Conservation (phyloP, 2,329 filamentous ascomycete species). For the Cladosporium sp. region DNA sequence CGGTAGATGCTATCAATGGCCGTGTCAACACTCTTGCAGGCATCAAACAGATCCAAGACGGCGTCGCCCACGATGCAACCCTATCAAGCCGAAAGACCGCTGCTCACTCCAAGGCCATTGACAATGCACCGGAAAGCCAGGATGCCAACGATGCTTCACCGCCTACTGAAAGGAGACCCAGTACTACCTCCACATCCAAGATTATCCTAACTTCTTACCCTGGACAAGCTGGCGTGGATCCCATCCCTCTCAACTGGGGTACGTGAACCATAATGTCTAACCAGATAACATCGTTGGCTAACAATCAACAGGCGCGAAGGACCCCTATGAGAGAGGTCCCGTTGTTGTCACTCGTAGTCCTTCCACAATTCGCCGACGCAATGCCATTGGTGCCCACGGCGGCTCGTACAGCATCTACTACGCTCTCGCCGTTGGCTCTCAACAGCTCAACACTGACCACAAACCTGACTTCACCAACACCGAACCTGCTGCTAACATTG, state of each 20-base stretch:
- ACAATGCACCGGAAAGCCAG: constrained; percentile 28
- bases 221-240: constrained; percentile 89
- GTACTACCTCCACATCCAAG: constrained; percentile 52
- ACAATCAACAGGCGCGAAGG: constrained; percentile 56
- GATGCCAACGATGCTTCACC: constrained; percentile 29
- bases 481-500: constrained; percentile 86
- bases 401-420: constrained; percentile 97
- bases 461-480: constrained; percentile 80
- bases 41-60: constrained; percentile 59
- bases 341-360: constrained; percentile 80
- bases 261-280: not conserved
- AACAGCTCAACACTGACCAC: constrained; percentile 82
- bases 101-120: constrained; percentile 29
- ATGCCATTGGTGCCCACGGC: constrained; percentile 74
- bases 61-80: constrained; percentile 42
- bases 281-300: not conserved
- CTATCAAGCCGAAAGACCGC: constrained; percentile 32
- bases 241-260: constrained; percentile 83
- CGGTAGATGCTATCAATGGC: constrained; percentile 62
- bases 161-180: constrained; percentile 41
- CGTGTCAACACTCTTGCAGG: constrained; percentile 63
- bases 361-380: constrained; percentile 76
- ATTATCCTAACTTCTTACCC: constrained; percentile 83
- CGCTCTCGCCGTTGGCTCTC: constrained; percentile 86
- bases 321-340: constrained; percentile 75